Evolutionary conservation across 129 eudicot species (phyloP).

Genomic region (Erigeron canadensis): DNA sequence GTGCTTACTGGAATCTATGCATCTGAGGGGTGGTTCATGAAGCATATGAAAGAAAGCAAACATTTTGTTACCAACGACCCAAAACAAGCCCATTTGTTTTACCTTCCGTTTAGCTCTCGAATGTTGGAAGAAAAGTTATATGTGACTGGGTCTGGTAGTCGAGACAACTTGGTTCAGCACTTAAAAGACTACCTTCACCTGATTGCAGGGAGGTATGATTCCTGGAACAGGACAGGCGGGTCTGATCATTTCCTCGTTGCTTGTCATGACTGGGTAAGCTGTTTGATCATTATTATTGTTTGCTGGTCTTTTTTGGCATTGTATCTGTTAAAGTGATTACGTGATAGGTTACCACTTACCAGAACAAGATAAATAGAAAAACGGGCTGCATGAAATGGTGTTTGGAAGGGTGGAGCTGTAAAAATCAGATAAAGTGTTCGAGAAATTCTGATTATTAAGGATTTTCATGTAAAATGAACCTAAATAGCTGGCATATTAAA

Average conservation of each 20-base stretch:
- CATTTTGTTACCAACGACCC: background rate
- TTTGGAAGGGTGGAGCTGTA: too few species aligned
- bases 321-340: background rate
- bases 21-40: conserved; percentile 24
- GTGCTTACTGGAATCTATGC: conserved; percentile 82
- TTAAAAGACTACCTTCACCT: background rate
- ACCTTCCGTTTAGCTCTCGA: background rate
- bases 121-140: background rate
- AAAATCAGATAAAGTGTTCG: too few species aligned
- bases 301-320: background rate
- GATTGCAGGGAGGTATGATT: background rate
- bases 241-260: background rate
- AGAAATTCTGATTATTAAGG: too few species aligned
- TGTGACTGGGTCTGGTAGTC: background rate
- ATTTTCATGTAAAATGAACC: too few species aligned
- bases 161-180: background rate
- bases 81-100: background rate
- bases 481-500: too few species aligned
- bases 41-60: conserved; percentile 7
- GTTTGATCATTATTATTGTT: background rate
- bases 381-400: too few species aligned
- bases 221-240: background rate
- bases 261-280: background rate
- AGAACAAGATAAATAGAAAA: too few species aligned
- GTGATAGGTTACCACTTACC: background rate